These are phyloP conservation scores for Fusarium haematococcum DNA, from an alignment of 2,329 filamentous ascomycete genomes.

Conservation along the genomic window DNA sequence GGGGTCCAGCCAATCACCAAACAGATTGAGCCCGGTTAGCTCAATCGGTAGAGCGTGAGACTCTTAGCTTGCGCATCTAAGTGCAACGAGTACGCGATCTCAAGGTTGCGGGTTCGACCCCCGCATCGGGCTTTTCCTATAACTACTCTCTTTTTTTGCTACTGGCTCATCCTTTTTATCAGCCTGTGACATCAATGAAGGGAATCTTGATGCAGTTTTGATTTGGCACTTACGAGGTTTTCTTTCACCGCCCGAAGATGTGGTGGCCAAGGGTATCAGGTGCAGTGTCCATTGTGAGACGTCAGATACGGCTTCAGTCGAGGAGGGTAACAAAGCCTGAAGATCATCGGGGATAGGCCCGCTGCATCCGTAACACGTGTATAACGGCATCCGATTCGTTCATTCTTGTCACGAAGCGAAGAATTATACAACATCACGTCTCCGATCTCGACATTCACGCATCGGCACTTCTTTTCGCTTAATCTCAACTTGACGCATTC, in stretches of 20 bases:
- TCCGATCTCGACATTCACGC: not conserved
- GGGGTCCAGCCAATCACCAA: not conserved
- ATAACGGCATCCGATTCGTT: not conserved
- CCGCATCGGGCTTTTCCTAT: conserved; percentile 57
- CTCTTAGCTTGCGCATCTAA: conserved; percentile 58
- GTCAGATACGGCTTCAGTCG: not conserved
- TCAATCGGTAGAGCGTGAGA: conserved; percentile 72
- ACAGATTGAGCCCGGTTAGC: conserved; percentile 39
- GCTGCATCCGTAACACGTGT: not conserved
- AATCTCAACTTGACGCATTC: not conserved
- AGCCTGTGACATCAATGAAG: no score
- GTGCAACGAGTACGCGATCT: conserved; percentile 53
- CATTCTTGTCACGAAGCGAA: not conserved
- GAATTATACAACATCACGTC: not conserved
- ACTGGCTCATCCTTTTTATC: not conserved
- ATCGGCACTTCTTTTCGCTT: not conserved
- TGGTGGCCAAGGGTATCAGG: not conserved
- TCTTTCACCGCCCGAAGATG: not conserved
- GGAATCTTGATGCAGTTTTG: no score
- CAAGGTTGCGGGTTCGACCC: conserved; percentile 68
- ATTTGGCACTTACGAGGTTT: not conserved
- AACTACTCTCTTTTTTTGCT: not conserved
- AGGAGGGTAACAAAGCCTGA: not conserved
- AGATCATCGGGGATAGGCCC: not conserved
- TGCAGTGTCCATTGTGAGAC: not conserved